phyloP scores from a whole-genome alignment of 441 rosid genomes.

The Lepidium campestre region DNA sequence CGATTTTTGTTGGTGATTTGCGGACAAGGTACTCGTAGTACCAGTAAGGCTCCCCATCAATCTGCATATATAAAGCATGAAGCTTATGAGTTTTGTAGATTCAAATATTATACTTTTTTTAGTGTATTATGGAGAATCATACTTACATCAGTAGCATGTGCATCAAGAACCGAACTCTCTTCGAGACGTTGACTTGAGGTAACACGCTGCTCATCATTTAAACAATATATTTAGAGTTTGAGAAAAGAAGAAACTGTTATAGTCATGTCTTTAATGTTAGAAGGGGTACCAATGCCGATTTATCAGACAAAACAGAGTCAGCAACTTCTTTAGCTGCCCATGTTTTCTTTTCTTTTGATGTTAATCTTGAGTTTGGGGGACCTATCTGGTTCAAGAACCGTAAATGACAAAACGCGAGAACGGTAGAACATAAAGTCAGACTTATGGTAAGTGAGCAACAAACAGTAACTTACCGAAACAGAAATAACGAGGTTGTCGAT shows the following conservation, averaged over 20 bases:
- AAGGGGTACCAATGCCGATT: constrained; percentile 73
- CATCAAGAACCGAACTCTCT: constrained; percentile 86
- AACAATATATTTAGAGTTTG: constrained; percentile 6
- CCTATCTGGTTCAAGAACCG: constrained; percentile 71
- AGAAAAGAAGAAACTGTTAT: neutral
- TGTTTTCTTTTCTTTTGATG: constrained; percentile 71
- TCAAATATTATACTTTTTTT: neutral
- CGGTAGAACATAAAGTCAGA: neutral
- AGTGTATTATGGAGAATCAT: neutral
- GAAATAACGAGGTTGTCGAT: constrained; percentile 79
- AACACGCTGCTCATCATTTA: constrained; percentile 56
- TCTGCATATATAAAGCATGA: constrained; percentile 30
- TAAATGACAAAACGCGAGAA: constrained; percentile 26
- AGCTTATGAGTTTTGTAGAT: neutral
- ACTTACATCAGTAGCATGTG: constrained; percentile 61
- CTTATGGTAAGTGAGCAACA: neutral
- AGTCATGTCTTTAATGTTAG: neutral
- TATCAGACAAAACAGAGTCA: constrained; percentile 87
- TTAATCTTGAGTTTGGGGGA: constrained; percentile 74
- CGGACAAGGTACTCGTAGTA: constrained; percentile 84
- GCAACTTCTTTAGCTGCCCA: constrained; percentile 89
- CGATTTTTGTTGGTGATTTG: constrained; percentile 74
- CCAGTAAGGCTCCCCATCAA: constrained; percentile 87
- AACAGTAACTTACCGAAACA: constrained; percentile 48
- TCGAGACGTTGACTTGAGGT: constrained; percentile 83